phyloP scores from a whole-genome alignment of 768 basidiomycete species.

The Xerocomellus intermedius region DNA sequence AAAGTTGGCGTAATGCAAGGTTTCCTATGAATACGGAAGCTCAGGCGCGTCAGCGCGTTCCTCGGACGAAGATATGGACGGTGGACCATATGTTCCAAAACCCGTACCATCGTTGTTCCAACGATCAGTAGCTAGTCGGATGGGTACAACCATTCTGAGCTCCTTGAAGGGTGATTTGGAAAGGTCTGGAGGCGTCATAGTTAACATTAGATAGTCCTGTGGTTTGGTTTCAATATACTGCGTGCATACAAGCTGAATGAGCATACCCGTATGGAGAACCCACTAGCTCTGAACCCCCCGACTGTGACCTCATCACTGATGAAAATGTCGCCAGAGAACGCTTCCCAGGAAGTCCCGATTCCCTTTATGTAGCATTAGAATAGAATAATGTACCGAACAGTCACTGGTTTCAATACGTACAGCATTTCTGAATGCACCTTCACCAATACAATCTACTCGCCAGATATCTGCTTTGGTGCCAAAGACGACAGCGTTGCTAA shows the following conservation, averaged over 20 bases:
- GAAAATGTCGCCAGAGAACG: slow-evolving; percentile 62
- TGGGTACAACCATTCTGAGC: slow-evolving; percentile 58
- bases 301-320: slow-evolving; percentile 48
- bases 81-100: slow-evolving; percentile 6
- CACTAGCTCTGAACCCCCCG: slow-evolving; percentile 64
- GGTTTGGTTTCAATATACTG: neutral
- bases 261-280: slow-evolving; percentile 60
- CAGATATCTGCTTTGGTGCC: slow-evolving; percentile 71
- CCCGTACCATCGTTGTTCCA: slow-evolving; percentile 43
- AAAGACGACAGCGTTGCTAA: slow-evolving; percentile 45
- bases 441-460: slow-evolving; percentile 62
- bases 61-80: slow-evolving; percentile 24
- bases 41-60: slow-evolving; percentile 19
- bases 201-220: slow-evolving; percentile 69
- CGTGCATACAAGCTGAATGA: neutral
- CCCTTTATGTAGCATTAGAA: slow-evolving; percentile 39
- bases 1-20: neutral
- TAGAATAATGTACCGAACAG: neutral
- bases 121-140: slow-evolving; percentile 62
- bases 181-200: slow-evolving; percentile 57
- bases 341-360: slow-evolving; percentile 60
- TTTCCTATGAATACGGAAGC: slow-evolving; percentile 1
- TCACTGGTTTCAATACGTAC: slow-evolving; percentile 36
- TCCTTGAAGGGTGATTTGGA: slow-evolving; percentile 55
- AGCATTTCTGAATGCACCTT: slow-evolving; percentile 55